Evolutionary conservation across 257 asterid species (phyloP).

Genomic region (Penstemon barbatus): DNA sequence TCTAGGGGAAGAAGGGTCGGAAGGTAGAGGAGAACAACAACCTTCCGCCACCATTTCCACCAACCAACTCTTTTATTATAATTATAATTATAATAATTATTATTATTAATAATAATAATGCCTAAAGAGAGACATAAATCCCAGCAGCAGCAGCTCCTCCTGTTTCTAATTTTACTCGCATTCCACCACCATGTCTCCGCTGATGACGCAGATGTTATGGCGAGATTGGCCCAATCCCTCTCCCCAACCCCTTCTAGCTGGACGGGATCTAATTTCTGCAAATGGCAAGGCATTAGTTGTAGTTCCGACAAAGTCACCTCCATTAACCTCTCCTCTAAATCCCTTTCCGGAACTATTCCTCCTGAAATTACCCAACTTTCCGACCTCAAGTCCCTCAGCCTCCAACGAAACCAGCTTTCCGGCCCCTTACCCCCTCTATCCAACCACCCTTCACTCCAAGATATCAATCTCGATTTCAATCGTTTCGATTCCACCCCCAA

Average conservation of each 20-base stretch:
- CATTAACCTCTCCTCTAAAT: slow-evolving; percentile 47
- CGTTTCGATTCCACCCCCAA: slow-evolving; percentile 53
- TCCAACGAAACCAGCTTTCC: slow-evolving; percentile 50
- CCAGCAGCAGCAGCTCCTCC: background rate
- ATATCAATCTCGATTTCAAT: slow-evolving; percentile 56
- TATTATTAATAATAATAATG: slow-evolving; percentile 9
- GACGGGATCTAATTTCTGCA: slow-evolving; percentile 62
- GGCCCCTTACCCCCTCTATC: slow-evolving; percentile 68
- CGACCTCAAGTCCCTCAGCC: slow-evolving; percentile 50
- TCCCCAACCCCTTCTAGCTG: slow-evolving; percentile 54
- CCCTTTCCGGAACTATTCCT: slow-evolving; percentile 56
- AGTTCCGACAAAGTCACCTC: slow-evolving; percentile 42
- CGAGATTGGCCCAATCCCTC: slow-evolving; percentile 50
- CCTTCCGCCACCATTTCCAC: no score
- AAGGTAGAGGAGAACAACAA: no score
- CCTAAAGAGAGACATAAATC: slow-evolving; percentile 28
- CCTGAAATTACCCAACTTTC: slow-evolving; percentile 58
- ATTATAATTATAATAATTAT: no score
- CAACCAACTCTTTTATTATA: no score
- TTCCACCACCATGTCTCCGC: slow-evolving; percentile 41
- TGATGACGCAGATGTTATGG: slow-evolving; percentile 65
- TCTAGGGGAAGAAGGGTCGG: no score
- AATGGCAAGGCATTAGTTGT: slow-evolving; percentile 72
- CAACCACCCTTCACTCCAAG: slow-evolving; percentile 41
- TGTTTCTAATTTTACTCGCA: slow-evolving; percentile 23